Conservation (phyloP, 2,329 filamentous ascomycete genomes). For the Trichoderma sp. region DNA sequence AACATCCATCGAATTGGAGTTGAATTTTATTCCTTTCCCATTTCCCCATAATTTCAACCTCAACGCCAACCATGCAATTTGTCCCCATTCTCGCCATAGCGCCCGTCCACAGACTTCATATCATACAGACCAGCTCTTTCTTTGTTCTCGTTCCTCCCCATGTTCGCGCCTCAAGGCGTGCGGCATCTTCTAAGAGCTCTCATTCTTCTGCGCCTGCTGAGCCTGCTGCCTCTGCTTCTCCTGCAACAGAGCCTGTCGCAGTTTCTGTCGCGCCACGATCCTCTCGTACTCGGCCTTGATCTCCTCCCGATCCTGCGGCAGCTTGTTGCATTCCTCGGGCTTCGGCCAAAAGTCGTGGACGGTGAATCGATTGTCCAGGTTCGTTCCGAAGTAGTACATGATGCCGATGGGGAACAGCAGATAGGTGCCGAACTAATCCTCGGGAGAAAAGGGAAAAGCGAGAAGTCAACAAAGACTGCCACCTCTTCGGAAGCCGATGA, state of each 20-base stretch:
- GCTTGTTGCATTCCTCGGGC: slow-evolving; percentile 71
- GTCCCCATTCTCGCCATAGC: slow-evolving; percentile 13
- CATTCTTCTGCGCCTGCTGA: slow-evolving; percentile 35
- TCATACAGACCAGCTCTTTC: slow-evolving; percentile 1
- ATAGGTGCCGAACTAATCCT: slow-evolving; percentile 87
- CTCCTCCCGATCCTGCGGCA: slow-evolving; percentile 78
- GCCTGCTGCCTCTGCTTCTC: slow-evolving; percentile 40
- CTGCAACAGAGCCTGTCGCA: slow-evolving; percentile 65
- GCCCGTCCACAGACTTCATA: slow-evolving; percentile 5
- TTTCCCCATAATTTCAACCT: background rate
- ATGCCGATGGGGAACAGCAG: slow-evolving; percentile 98
- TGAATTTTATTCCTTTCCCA: background rate
- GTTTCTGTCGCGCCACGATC: slow-evolving; percentile 66
- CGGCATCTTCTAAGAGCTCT: slow-evolving; percentile 31
- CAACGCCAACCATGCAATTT: slow-evolving; percentile 29
- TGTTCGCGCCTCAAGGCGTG: background rate
- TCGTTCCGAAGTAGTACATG: slow-evolving; percentile 99
- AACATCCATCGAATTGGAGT: slow-evolving; percentile 14
- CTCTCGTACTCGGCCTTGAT: slow-evolving; percentile 80
- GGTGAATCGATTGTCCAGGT: slow-evolving; percentile 88
- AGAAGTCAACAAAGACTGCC: background rate
- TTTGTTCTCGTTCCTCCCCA: background rate
- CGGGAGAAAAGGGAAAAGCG: too few species aligned
- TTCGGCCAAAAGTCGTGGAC: slow-evolving; percentile 95
- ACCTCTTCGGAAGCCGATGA: background rate